These are phyloP conservation scores for Crepidotus sp. DNA, from an alignment of 1,284 basidiomycete genomes.

Conservation along the genomic window DNA sequence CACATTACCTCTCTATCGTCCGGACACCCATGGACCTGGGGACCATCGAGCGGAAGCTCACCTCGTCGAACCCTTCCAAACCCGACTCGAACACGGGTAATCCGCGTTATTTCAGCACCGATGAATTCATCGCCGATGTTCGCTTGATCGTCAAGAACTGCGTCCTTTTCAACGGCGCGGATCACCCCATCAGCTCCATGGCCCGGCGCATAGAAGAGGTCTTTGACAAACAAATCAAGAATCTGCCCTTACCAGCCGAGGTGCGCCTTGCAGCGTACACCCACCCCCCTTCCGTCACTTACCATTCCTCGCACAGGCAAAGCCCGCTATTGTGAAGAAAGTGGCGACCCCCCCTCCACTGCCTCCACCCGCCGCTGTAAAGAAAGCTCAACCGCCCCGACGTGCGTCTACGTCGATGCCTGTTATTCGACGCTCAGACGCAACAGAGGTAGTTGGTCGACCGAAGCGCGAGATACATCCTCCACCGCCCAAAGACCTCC, in stretches of 20 bases:
- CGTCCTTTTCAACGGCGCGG: slow-evolving; percentile 85
- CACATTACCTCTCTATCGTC: slow-evolving; percentile 85
- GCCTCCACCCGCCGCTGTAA: slow-evolving; percentile 30
- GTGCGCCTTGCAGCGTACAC: slow-evolving; percentile 36
- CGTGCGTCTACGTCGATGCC: slow-evolving; percentile 72
- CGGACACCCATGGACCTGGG: slow-evolving; percentile 91
- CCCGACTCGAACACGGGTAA: slow-evolving; percentile 59
- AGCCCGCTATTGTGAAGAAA: slow-evolving; percentile 40
- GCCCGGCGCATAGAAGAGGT: slow-evolving; percentile 77
- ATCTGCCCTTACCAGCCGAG: slow-evolving; percentile 70
- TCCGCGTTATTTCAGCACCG: slow-evolving; percentile 64
- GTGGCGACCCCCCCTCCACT: slow-evolving; percentile 35
- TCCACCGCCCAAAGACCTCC: slow-evolving; percentile 85
- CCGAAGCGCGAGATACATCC: slow-evolving; percentile 98
- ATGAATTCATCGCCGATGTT: slow-evolving; percentile 79
- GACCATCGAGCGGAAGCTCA: slow-evolving; percentile 88
- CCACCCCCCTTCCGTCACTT: slow-evolving; percentile 16
- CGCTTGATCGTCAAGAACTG: slow-evolving; percentile 87
- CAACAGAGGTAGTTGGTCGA: slow-evolving; percentile 50
- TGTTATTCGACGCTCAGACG: slow-evolving; percentile 66
- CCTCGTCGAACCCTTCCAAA: slow-evolving; percentile 69
- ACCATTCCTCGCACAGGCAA: slow-evolving; percentile 35
- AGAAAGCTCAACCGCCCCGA: slow-evolving; percentile 46
- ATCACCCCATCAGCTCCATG: slow-evolving; percentile 73
- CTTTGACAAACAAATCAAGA: slow-evolving; percentile 85